Evolutionary conservation across 805 yeast genomes (phyloP).

Genomic region (Kluyveromyces aestuarii): DNA sequence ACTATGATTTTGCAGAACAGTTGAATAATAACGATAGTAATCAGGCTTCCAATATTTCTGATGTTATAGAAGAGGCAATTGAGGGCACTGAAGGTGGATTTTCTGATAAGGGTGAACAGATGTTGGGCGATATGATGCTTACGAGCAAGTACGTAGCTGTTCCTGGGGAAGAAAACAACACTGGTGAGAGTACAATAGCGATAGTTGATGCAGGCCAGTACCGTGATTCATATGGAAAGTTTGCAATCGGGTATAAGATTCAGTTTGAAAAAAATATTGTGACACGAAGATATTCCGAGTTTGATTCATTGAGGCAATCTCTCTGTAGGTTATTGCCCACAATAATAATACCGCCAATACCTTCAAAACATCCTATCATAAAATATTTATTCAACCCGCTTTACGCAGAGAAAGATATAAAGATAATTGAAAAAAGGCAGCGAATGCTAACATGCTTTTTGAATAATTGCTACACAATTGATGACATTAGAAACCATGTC

Average conservation of each 20-base stretch:
- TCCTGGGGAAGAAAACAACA: neutral
- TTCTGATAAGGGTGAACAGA: slow-evolving; percentile 1
- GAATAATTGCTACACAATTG: slow-evolving; percentile 58
- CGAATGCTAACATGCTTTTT: slow-evolving; percentile 69
- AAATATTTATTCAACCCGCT: slow-evolving; percentile 36
- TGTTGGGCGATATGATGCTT: neutral
- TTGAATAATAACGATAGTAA: neutral
- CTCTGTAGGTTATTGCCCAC: slow-evolving; percentile 71
- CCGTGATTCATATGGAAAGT: slow-evolving; percentile 65
- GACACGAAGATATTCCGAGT: slow-evolving; percentile 85
- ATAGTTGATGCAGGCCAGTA: slow-evolving; percentile 82
- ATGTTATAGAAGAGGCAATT: neutral
- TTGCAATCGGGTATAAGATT: slow-evolving; percentile 79
- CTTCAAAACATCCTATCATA: slow-evolving; percentile 66
- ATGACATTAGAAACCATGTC: slow-evolving; percentile 45
- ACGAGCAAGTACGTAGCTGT: neutral
- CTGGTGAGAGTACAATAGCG: neutral
- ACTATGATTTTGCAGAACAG: slow-evolving; percentile 5
- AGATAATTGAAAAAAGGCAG: slow-evolving; percentile 57
- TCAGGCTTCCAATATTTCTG: neutral
- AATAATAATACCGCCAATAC: slow-evolving; percentile 84
- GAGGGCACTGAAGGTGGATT: neutral
- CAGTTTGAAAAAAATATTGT: slow-evolving; percentile 50
- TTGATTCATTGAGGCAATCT: slow-evolving; percentile 70
- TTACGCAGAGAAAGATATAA: slow-evolving; percentile 34